Percentiles rank a stretch among this genome's conserved stretches.
Conservation (phyloP, 768 basidiomycete genomes). For the Leccinellum rugosiceps region DNA sequence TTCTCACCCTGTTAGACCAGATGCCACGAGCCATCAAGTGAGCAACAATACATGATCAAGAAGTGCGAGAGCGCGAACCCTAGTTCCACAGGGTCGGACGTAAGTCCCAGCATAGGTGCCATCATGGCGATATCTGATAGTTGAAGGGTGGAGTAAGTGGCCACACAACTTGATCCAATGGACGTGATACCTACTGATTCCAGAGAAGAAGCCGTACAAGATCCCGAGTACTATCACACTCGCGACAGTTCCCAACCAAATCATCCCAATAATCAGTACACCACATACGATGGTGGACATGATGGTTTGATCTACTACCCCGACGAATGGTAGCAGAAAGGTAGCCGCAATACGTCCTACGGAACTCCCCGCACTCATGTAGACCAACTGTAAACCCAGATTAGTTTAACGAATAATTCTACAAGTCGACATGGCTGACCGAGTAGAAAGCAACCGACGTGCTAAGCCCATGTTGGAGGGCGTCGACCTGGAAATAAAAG, state of each 20-base stretch:
- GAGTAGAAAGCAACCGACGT: conserved; percentile 51
- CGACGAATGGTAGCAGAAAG: conserved; percentile 37
- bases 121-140: conserved; percentile 36
- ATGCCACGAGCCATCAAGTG: not conserved
- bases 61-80: conserved; percentile 34
- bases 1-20: conserved; percentile 23
- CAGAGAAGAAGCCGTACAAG: conserved; percentile 49
- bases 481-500: conserved; percentile 58
- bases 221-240: conserved; percentile 41
- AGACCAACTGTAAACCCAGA: not conserved
- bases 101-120: conserved; percentile 44
- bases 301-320: conserved; percentile 42
- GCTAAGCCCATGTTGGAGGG: conserved; percentile 46
- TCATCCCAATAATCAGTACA: conserved; percentile 40
- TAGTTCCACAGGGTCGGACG: conserved; percentile 47
- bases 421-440: not conserved
- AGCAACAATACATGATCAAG: not conserved
- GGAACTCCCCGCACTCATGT: conserved; percentile 49
- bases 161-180: too few species aligned
- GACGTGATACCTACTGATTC: conserved; percentile 32
- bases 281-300: conserved; percentile 32
- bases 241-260: conserved; percentile 35
- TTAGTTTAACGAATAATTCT: not conserved
- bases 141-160: too few species aligned
- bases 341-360: conserved; percentile 48